Percentiles rank a stretch among this genome's conserved stretches.
Conservation (phyloP, 139 green algal genomes). For the Chloropicon primus region DNA sequence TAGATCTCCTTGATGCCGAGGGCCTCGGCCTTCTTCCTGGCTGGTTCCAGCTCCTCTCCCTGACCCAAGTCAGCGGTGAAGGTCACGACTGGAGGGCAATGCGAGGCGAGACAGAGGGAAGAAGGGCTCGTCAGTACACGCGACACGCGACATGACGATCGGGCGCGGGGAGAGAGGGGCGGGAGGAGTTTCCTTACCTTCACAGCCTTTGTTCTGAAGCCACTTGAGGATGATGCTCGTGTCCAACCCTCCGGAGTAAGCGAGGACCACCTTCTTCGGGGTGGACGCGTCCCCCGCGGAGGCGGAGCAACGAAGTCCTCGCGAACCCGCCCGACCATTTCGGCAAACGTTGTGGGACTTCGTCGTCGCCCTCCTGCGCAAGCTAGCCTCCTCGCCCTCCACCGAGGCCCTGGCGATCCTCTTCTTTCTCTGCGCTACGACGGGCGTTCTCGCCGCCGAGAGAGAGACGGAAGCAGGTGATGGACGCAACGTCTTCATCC, state of each 20-base stretch:
- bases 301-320: neutral
- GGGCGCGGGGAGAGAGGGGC: neutral
- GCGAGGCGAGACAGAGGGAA: neutral
- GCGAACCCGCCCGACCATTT: neutral
- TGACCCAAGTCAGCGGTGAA: constrained; percentile 83
- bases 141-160: neutral
- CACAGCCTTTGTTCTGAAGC: constrained; percentile 38
- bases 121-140: neutral
- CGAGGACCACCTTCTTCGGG: constrained; percentile 83
- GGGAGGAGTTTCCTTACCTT: neutral
- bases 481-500: neutral
- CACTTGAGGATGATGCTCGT: constrained; percentile 98
- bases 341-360: no score
- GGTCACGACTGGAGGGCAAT: constrained; percentile 53
- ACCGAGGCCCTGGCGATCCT: no score
- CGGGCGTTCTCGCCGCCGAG: neutral
- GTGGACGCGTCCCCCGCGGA: neutral
- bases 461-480: neutral
- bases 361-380: no score
- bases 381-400: no score
- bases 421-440: no score
- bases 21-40: constrained; percentile 71
- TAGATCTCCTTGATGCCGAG: constrained; percentile 94
- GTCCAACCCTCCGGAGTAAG: constrained; percentile 88
- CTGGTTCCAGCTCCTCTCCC: constrained; percentile 91